Conservation (phyloP, 148 eudicot species). For the Limonium bicolor region DNA sequence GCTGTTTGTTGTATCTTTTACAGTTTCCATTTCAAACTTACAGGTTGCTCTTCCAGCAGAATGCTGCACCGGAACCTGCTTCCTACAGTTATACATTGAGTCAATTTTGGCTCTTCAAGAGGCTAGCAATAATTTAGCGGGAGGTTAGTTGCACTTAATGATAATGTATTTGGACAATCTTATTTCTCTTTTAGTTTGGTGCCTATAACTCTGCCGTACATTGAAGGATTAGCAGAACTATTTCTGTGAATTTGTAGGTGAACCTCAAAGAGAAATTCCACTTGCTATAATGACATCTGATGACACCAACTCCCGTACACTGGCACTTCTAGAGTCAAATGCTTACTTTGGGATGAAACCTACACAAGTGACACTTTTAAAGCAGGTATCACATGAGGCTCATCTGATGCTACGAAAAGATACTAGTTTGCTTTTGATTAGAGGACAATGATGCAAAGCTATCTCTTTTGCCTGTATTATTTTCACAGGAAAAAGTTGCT, state of each 20-base stretch:
- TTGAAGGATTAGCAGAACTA: too few relatives aligned
- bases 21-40: constrained; percentile 1
- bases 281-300: constrained; percentile 95
- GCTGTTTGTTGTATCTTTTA: too few relatives aligned
- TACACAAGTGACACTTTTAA: constrained; percentile 66
- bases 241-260: constrained; percentile 26
- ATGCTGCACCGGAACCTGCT: constrained; percentile 64
- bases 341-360: constrained; percentile 87
- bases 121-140: constrained; percentile 44
- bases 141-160: constrained; percentile 35
- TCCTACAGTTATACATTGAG: constrained; percentile 83
- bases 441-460: constrained; percentile 91
- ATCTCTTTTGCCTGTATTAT: too few relatives aligned
- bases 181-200: too few relatives aligned
- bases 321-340: constrained; percentile 59
- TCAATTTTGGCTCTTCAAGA: constrained; percentile 80
- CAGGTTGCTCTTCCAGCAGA: constrained; percentile 97
- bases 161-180: too few relatives aligned
- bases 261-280: constrained; percentile 49
- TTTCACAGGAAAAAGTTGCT: constrained; percentile 90
- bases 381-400: constrained; percentile 42
- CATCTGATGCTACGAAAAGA: not conserved
- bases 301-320: constrained; percentile 74
- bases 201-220: too few relatives aligned
- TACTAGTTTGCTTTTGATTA: not conserved